Evolutionary conservation across 306 rosid species (phyloP).

Genomic region (Arachis stenosperma): DNA sequence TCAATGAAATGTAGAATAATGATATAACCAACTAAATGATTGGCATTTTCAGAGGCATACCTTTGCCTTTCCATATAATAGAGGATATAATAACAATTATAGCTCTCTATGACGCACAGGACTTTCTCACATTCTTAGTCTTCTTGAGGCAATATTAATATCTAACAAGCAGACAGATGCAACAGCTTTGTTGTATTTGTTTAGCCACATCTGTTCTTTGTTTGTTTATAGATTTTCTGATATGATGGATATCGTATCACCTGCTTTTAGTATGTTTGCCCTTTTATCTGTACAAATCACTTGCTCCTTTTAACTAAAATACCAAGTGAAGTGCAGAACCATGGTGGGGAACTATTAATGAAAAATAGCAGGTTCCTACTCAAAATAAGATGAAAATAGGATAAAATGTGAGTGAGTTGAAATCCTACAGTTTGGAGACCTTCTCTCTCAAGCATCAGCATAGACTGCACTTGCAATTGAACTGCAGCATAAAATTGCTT

Average conservation of each 20-base stretch:
- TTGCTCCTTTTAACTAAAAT: slow-evolving; percentile 4
- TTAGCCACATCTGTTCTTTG: slow-evolving; percentile 14
- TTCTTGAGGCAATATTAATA: slow-evolving; percentile 24
- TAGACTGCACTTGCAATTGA: slow-evolving; percentile 89
- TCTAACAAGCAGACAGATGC: slow-evolving; percentile 30
- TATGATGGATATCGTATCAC: slow-evolving; percentile 11
- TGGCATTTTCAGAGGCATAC: background rate
- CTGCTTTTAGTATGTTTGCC: slow-evolving; percentile 9
- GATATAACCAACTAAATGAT: slow-evolving; percentile 20
- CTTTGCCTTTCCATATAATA: background rate
- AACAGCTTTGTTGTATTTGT: slow-evolving; percentile 14
- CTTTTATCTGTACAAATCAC: slow-evolving; percentile 4
- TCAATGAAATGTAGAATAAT: slow-evolving; percentile 8
- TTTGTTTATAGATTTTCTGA: slow-evolving; percentile 18
- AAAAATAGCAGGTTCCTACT: slow-evolving; percentile 20
- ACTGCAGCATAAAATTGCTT: slow-evolving; percentile 97
- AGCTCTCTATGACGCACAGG: background rate
- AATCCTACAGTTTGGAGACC: slow-evolving; percentile 89
- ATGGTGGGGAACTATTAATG: slow-evolving; percentile 5
- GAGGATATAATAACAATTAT: too few relatives aligned
- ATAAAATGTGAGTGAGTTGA: slow-evolving; percentile 34
- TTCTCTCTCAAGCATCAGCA: slow-evolving; percentile 90
- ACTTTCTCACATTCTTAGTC: background rate
- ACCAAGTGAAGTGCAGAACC: background rate
- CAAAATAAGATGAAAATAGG: slow-evolving; percentile 19